Evolutionary conservation across 805 yeast species (phyloP), one percentile per base, ranked within the genome.

Genomic region (Ogataea ganodermae): DNA sequence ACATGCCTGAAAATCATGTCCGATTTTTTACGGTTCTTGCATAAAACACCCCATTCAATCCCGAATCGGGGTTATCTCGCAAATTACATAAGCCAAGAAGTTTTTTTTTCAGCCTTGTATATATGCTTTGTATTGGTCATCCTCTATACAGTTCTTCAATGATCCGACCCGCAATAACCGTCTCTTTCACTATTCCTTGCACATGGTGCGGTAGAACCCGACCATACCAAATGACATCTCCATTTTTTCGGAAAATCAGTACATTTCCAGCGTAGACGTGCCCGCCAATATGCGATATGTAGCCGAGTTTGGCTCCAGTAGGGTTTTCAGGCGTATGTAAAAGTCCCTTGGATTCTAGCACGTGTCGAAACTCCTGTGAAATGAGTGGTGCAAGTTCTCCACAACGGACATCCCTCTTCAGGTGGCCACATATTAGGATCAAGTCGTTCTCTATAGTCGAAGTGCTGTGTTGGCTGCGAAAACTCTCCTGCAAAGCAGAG

Each of bases 261-360:
- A 89, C 80, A 58, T 89, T 89, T 0, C 96, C 96, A 1, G 96
- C 96, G 65, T 80, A 89, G 2, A 76, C 87, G 62, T 89, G 96
- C 0, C 96, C 96, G 1, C 96, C 95, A 33, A 89, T 72, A 62
- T 89, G 96, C 10, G 91, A 83, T 0, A 85, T 71, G 6, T 78
- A 58, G 0, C 89, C 90, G 27, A 83, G 49, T 16, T 57, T 46
- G 6, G 55, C 35, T 6, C 47, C 46, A 3, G 20, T 70, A 38
- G 61, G 51, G 46, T 57, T 60, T 31, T 39, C 9, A 3, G 31
- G 44, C 9, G 49, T 48, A 16, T 41, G 35, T 30, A 67, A 48
- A 35, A 79, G 35, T 0, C 63, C 64, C 37, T 74, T 68, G 1
- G 52, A 35, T 10, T 56, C 48, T 13, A 83, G 53, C 1, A 76